Conservation (phyloP, 1,139 yeast genomes). For the Blastobotrys illinoisensis region DNA sequence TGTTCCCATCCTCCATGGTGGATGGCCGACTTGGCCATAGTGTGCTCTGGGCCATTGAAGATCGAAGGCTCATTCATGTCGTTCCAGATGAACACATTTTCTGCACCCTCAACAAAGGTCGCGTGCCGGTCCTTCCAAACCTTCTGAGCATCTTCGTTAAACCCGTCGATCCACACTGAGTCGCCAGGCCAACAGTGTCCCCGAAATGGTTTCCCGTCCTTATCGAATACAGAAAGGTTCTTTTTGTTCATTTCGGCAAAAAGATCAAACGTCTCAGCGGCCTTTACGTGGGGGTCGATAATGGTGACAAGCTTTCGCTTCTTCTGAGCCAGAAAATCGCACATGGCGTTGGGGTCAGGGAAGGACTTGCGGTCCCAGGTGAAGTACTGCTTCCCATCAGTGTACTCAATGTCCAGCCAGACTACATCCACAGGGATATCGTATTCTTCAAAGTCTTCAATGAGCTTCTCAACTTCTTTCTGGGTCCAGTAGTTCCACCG, state of each 20-base stretch:
- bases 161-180: slow-evolving; percentile 35
- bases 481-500: slow-evolving; percentile 16
- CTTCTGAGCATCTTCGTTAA: slow-evolving; percentile 26
- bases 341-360: slow-evolving; percentile 25
- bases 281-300: slow-evolving; percentile 35
- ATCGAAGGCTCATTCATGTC: slow-evolving; percentile 37
- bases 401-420: slow-evolving; percentile 19
- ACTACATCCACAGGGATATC: slow-evolving; percentile 17
- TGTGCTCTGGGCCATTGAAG: slow-evolving; percentile 33
- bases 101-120: slow-evolving; percentile 22
- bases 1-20: slow-evolving; percentile 84
- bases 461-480: slow-evolving; percentile 11
- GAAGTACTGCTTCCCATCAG: slow-evolving; percentile 34
- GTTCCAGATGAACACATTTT: slow-evolving; percentile 35
- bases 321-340: slow-evolving; percentile 26
- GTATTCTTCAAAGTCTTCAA: slow-evolving; percentile 5
- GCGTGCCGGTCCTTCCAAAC: slow-evolving; percentile 28
- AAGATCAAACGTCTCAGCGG: slow-evolving; percentile 28
- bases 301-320: slow-evolving; percentile 34
- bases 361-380: slow-evolving; percentile 31
- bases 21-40: slow-evolving; percentile 70
- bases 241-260: slow-evolving; percentile 29
- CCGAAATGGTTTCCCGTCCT: slow-evolving; percentile 16
- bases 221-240: slow-evolving; percentile 31
- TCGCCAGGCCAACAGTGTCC: slow-evolving; percentile 23